Conservation (phyloP, 805 yeast genomes). For the Crinitomyces ghanaensis region DNA sequence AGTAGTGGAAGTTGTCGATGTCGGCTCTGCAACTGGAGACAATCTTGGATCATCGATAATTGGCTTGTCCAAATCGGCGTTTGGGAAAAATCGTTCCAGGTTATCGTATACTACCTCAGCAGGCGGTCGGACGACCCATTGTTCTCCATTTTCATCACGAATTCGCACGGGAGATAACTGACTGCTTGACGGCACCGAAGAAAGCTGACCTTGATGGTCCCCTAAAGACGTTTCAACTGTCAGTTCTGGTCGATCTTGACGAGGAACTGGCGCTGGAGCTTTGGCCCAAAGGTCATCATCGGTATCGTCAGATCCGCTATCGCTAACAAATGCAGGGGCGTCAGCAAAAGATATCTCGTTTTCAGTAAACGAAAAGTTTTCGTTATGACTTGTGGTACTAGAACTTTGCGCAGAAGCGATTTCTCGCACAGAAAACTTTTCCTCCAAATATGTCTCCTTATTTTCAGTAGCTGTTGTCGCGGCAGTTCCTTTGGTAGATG, state of each 20-base stretch:
- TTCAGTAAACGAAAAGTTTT: conserved; percentile 60
- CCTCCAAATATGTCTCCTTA: not conserved
- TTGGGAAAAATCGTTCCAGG: conserved; percentile 84
- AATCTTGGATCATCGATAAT: conserved; percentile 54
- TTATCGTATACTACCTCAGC: conserved; percentile 89
- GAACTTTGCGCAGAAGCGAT: conserved; percentile 1
- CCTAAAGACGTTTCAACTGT: conserved; percentile 6
- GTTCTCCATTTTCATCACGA: conserved; percentile 14
- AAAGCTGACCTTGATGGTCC: conserved; percentile 2
- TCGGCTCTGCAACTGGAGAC: conserved; percentile 19
- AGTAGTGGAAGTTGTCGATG: no score
- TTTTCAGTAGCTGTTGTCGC: not conserved
- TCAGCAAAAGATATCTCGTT: conserved; percentile 64
- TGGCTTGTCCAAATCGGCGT: conserved; percentile 84
- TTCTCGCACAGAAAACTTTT: conserved; percentile 2
- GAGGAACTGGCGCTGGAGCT: conserved; percentile 20
- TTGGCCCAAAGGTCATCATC: conserved; percentile 54
- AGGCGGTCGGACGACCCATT: conserved; percentile 82
- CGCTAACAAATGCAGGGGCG: conserved; percentile 42
- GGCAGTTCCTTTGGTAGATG: not conserved
- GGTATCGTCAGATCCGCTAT: conserved; percentile 28
- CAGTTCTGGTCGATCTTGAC: conserved; percentile 6
- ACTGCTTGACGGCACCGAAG: conserved; percentile 6
- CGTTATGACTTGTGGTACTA: no score
- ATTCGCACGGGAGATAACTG: conserved; percentile 8